These are phyloP conservation scores for Echeveria elegans DNA, from an alignment of 164 flowering plant genomes.

Conservation along the genomic window DNA sequence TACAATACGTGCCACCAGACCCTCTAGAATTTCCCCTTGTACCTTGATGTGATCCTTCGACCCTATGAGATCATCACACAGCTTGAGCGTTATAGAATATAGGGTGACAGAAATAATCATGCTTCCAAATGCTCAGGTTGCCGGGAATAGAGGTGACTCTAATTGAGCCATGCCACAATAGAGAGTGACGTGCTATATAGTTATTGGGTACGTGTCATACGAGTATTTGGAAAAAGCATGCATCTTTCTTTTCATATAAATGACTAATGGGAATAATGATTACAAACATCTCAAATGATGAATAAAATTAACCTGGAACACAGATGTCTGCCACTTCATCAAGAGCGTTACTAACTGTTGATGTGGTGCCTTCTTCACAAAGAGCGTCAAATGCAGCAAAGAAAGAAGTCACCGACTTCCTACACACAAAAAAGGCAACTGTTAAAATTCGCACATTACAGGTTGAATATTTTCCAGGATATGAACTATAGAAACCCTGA, in stretches of 20 bases:
- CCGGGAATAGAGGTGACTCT: too few relatives aligned
- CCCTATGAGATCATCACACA: conserved; percentile 30
- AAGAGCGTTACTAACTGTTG: conserved; percentile 76
- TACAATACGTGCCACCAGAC: conserved; percentile 94
- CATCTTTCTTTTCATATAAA: neutral
- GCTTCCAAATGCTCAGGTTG: too few relatives aligned
- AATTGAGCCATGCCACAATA: too few relatives aligned
- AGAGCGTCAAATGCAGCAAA: conserved; percentile 93
- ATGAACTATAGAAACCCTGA: neutral
- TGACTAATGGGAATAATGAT: neutral
- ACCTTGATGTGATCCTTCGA: conserved; percentile 76
- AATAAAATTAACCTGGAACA: conserved; percentile 51
- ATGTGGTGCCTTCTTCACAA: conserved; percentile 93
- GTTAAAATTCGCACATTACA: neutral
- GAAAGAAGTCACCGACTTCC: conserved; percentile 87
- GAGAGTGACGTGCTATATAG: too few relatives aligned
- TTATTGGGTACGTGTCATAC: too few relatives aligned
- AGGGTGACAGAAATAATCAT: too few relatives aligned
- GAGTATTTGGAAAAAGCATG: neutral
- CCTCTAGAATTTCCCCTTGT: conserved; percentile 97
- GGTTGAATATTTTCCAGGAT: neutral
- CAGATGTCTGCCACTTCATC: conserved; percentile 91
- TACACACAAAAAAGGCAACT: conserved; percentile 16
- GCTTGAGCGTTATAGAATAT: neutral
- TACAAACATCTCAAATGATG: neutral